Percentiles rank a stretch among this genome's conserved stretches.
Conservation (phyloP, 2,329 filamentous ascomycete species). For the Sporothrix mexicana region DNA sequence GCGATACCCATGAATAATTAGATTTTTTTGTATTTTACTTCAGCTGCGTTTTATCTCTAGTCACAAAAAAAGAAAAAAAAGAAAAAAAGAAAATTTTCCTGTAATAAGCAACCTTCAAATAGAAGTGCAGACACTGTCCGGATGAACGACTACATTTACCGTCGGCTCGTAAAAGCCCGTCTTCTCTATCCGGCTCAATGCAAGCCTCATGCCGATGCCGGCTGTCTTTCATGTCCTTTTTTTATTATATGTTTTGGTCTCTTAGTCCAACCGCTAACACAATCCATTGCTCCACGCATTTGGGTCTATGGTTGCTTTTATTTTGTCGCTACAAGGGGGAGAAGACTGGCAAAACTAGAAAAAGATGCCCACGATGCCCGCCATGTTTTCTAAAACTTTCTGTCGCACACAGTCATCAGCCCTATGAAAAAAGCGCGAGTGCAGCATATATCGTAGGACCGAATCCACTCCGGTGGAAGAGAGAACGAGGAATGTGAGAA, state of each 20-base stretch:
- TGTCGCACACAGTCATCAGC: background rate
- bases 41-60: background rate
- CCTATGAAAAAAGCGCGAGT: background rate
- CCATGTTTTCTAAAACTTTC: background rate
- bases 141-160: background rate
- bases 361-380: slow-evolving; percentile 14
- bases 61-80: too few species aligned
- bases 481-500: slow-evolving; percentile 1
- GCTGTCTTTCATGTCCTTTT: background rate
- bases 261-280: background rate
- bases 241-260: background rate
- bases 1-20: slow-evolving; percentile 19
- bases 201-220: slow-evolving; percentile 5
- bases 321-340: slow-evolving; percentile 14
- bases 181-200: slow-evolving; percentile 12
- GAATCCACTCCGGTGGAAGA: background rate
- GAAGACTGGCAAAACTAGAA: background rate
- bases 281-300: background rate
- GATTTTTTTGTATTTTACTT: background rate
- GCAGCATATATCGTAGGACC: background rate
- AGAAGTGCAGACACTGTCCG: background rate
- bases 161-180: slow-evolving; percentile 11
- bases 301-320: slow-evolving; percentile 22
- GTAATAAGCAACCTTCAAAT: background rate
- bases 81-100: too few species aligned